Conservation (phyloP, 345 rosid genomes). For the Fremontodendron californicum region DNA sequence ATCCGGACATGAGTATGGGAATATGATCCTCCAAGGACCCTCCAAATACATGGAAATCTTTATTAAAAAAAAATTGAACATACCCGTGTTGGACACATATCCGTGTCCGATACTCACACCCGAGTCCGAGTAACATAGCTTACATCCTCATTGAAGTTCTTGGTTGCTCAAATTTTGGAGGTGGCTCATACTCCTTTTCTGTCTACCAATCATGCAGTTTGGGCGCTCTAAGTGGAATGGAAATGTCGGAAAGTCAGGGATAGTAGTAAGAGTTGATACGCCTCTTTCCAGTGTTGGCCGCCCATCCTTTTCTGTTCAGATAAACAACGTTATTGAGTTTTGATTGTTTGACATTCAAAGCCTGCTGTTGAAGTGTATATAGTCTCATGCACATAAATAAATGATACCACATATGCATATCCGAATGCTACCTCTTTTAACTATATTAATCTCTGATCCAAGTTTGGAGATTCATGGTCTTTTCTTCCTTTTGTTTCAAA, state of each 20-base stretch:
- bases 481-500: not conserved
- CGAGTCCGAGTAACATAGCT: too few relatives aligned
- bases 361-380: constrained; percentile 35
- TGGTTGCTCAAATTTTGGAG: not conserved
- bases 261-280: constrained; percentile 70
- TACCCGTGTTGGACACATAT: too few relatives aligned
- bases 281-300: constrained; percentile 56
- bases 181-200: not conserved
- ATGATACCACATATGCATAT: constrained; percentile 27
- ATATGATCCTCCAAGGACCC: too few relatives aligned
- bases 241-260: constrained; percentile 72
- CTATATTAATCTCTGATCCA: not conserved
- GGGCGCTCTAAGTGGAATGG: constrained; percentile 98
- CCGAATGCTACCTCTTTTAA: not conserved
- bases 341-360: constrained; percentile 28
- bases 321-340: constrained; percentile 77
- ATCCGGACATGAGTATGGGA: too few relatives aligned
- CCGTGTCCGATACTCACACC: too few relatives aligned
- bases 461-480: not conserved
- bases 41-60: too few relatives aligned
- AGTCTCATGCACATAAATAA: constrained; percentile 8
- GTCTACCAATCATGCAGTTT: constrained; percentile 39
- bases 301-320: constrained; percentile 74
- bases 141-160: not conserved
- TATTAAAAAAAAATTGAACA: too few relatives aligned